Percentiles rank a stretch among this genome's conserved stretches.
phyloP scores from a whole-genome alignment of 2,329 filamentous ascomycete species.

The Fusarium brevicatenulatum region DNA sequence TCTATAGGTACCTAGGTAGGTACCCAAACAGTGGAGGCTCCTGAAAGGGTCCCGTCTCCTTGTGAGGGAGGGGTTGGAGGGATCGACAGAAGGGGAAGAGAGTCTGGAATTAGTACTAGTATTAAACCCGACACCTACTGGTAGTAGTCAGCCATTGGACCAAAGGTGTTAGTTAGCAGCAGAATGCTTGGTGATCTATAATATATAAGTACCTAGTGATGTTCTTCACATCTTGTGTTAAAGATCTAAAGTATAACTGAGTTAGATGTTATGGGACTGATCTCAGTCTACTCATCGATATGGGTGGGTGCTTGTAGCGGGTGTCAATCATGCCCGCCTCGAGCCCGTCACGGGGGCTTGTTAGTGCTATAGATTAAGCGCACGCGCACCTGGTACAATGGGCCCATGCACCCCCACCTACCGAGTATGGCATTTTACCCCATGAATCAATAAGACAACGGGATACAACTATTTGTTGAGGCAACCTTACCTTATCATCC shows the following conservation, averaged over 20 bases:
- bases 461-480: conserved; percentile 12
- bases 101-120: background rate
- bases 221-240: background rate
- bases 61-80: conserved; percentile 15
- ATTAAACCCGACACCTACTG: background rate
- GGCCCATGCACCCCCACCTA: conserved; percentile 37
- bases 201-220: too few species aligned
- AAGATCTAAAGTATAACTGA: background rate
- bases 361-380: conserved; percentile 7
- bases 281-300: background rate
- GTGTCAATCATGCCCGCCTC: conserved; percentile 18
- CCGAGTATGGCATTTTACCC: conserved; percentile 15
- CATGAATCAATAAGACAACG: background rate
- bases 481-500: conserved; percentile 14
- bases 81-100: conserved; percentile 10
- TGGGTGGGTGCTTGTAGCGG: background rate
- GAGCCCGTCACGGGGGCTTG: conserved; percentile 18
- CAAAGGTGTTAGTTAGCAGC: background rate
- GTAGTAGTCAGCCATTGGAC: background rate
- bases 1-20: background rate
- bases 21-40: background rate
- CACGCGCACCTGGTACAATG: conserved; percentile 16
- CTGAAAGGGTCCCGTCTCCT: background rate
- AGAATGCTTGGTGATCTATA: background rate
- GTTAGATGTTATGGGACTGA: background rate